A percentile compares a stretch with the other conserved stretches of the same genome.
Conservation (phyloP, 108 stramenopile species). For the Schizochytrium sp. region DNA sequence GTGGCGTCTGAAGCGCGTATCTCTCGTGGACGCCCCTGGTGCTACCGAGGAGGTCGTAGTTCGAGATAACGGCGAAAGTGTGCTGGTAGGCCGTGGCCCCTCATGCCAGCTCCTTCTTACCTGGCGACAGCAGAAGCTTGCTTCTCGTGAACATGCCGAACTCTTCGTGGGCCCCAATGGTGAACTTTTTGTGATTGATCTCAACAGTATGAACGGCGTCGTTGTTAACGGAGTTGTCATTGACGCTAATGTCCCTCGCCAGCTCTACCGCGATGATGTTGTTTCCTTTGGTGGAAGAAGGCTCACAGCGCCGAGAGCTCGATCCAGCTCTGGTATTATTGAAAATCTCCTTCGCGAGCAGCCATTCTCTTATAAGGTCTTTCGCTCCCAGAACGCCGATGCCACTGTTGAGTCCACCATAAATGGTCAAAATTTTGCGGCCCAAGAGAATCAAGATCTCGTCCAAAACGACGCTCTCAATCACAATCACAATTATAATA, state of each 20-base stretch:
- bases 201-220: background rate
- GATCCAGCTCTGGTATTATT: background rate
- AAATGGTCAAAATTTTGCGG: background rate
- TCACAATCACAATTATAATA: too few species aligned
- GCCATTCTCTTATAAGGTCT: conserved; percentile 4
- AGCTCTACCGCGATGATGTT: background rate
- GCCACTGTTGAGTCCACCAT: background rate
- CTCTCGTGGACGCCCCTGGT: too few species aligned
- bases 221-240: background rate
- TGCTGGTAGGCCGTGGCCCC: background rate
- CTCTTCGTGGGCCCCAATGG: background rate
- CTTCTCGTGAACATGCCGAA: background rate
- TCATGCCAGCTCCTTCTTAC: background rate
- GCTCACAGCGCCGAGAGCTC: background rate
- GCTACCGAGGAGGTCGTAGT: too few species aligned
- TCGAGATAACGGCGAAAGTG: too few species aligned
- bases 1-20: too few species aligned
- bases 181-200: background rate
- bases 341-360: background rate
- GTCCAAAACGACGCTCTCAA: too few species aligned
- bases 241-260: background rate
- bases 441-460: background rate
- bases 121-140: background rate
- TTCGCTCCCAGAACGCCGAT: background rate
- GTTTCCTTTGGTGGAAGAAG: conserved; percentile 13